Base-by-base conservation (phyloP, 345 rosid genomes). In the Litchi chinensis region DNA sequence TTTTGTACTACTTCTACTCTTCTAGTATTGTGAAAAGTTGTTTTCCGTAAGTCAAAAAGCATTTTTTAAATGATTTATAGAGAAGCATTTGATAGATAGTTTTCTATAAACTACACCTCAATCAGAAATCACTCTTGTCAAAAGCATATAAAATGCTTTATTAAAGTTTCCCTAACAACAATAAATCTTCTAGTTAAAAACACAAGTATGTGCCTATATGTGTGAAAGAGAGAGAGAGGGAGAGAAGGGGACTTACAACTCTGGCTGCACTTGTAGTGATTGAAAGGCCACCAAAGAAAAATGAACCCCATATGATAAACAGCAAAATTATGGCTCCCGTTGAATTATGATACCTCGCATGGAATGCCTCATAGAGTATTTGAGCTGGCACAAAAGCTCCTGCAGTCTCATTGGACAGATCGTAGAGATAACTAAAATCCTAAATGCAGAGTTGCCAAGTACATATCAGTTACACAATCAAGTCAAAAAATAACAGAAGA, bases 231-330 rank as follows among this genome's bases (percentile, higher is more conserved):
- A 10, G 5, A 32, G 37, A 32, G 22, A 11, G 63, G 54, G 8
- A 8, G 10, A 32, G 21, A 13, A 32, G 40, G 68, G 4, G 37
- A 32, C 37, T 62, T 84, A 87, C 94, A 80, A 91, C 91, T 89
- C 90, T 80, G 54, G 89, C 92, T 15, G 94, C 94, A 69, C 91
- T 89, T 4, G 94, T 88, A 11, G 91, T 88, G 80, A 87, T 77
- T 3, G 92, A 88, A 68, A 91, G 94, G 64, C 94, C 92, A 22
- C 94, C 88, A 73, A 91, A 89, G 85, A 91, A 91, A 83, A 85
- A 88, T 1, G 92, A 88, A 28, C 92, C 91, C 91, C 91, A 91
- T 39, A 91, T 89, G 81, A 88, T 59, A 74, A 85, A 77, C 10
- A 91, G 84, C 59, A 91, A 77, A 28, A 91, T 75, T n/a, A 91